These are phyloP conservation scores for Cnidoscolus chayamansa DNA, from an alignment of 441 rosid species.

Conservation along the genomic window DNA sequence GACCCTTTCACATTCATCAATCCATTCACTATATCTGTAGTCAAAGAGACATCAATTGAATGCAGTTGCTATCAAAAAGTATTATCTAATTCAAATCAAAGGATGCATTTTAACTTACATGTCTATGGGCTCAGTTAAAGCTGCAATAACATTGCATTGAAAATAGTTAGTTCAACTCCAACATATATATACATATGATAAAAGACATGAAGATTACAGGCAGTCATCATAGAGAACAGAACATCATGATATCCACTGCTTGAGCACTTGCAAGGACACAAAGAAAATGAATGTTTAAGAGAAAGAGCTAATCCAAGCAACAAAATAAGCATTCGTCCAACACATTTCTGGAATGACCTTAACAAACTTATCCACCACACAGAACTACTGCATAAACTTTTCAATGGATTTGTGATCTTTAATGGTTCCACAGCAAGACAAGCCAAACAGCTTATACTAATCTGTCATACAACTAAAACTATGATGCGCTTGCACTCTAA, in stretches of 20 bases:
- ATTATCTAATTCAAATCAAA: neutral
- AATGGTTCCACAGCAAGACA: neutral
- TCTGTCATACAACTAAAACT: neutral
- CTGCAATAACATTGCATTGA: slow-evolving; percentile 5
- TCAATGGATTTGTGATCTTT: neutral
- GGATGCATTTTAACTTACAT: slow-evolving; percentile 10
- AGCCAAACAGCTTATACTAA: neutral
- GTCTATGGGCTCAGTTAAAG: slow-evolving; percentile 20
- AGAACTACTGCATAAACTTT: neutral
- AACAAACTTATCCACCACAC: neutral
- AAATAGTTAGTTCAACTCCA: neutral
- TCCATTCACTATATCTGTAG: slow-evolving; percentile 23
- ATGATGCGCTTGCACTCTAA: neutral
- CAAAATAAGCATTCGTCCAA: neutral
- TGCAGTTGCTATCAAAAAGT: neutral
- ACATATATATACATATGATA: neutral
- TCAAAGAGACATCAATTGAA: neutral
- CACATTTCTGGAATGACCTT: neutral
- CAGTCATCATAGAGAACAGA: neutral
- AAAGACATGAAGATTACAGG: neutral
- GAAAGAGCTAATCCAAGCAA: neutral
- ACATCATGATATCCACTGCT: neutral
- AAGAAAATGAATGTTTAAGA: neutral
- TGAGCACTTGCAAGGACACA: neutral
- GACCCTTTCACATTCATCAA: slow-evolving; percentile 23